Evolutionary conservation across 2,329 filamentous ascomycete genomes (phyloP).

Genomic region (Lizonia empirigonia): DNA sequence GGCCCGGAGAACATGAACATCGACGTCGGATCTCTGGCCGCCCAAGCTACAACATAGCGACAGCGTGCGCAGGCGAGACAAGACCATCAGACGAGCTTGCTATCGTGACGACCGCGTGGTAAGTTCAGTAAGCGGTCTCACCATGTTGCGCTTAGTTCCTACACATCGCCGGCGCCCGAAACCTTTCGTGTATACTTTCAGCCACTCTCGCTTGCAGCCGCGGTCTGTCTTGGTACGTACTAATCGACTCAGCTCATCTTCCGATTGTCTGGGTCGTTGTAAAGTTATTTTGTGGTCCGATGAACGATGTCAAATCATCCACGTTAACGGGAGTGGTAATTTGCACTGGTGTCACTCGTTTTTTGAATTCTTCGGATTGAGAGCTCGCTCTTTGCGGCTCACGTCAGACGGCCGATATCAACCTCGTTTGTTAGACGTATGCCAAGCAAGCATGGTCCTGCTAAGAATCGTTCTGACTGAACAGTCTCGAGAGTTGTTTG

Average conservation of each 20-base stretch:
- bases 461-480: neutral
- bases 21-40: neutral
- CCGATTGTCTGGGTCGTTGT: slow-evolving; percentile 6
- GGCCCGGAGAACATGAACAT: neutral
- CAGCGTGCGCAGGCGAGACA: slow-evolving; percentile 5
- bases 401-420: neutral
- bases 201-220: slow-evolving; percentile 6
- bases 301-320: neutral
- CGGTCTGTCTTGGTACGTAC: neutral
- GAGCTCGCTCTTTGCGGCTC: neutral
- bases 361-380: neutral
- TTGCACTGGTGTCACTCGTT: neutral
- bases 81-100: neutral
- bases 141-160: neutral
- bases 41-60: neutral
- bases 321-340: neutral
- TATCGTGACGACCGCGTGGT: slow-evolving; percentile 5
- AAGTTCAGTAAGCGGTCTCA: slow-evolving; percentile 14
- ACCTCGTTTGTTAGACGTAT: neutral
- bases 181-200: neutral
- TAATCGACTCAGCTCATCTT: slow-evolving; percentile 1
- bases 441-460: neutral
- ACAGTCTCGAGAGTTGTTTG: no score
- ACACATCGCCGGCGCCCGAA: slow-evolving; percentile 5
- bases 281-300: neutral